These are phyloP conservation scores for Exophiala sp. DNA, from an alignment of 2,329 filamentous ascomycete species.

Conservation along the genomic window DNA sequence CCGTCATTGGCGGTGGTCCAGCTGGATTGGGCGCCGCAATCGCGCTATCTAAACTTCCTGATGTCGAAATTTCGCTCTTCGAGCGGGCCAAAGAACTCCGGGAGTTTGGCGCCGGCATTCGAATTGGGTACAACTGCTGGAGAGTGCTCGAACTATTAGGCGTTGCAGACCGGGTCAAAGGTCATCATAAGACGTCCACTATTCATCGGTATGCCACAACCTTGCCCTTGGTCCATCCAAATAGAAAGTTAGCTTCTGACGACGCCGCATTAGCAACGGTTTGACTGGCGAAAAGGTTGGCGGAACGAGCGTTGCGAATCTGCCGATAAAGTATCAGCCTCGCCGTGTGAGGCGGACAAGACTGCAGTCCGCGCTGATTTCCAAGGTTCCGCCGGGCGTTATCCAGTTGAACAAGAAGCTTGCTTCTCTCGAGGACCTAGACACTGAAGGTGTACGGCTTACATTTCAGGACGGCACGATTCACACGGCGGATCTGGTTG, in stretches of 20 bases:
- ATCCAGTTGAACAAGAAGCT: constrained; percentile 49
- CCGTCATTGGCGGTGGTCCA: constrained; percentile 41
- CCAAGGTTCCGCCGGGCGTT: constrained; percentile 42
- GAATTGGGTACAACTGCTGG: constrained; percentile 47
- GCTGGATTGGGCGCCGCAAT: constrained; percentile 46
- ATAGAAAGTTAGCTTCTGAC: neutral
- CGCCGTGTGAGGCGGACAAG: constrained; percentile 35
- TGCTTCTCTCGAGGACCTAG: constrained; percentile 37
- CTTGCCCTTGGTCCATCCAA: neutral
- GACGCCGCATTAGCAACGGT: constrained; percentile 30
- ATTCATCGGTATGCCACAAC: constrained; percentile 31
- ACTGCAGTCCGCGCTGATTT: constrained; percentile 50
- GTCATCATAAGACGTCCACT: constrained; percentile 34
- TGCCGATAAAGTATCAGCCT: constrained; percentile 24
- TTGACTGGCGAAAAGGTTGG: constrained; percentile 31
- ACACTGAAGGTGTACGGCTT: constrained; percentile 38
- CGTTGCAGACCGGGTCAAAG: constrained; percentile 38
- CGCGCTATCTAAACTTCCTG: constrained; percentile 41
- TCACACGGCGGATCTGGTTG: constrained; percentile 28
- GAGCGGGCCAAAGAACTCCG: constrained; percentile 45
- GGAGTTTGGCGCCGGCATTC: constrained; percentile 50
- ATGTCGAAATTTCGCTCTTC: constrained; percentile 44
- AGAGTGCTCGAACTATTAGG: constrained; percentile 47
- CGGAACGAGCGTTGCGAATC: constrained; percentile 7
- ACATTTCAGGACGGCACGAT: constrained; percentile 47